Conservation (phyloP, 2,329 filamentous ascomycete genomes). For the Knoxdaviesia proteae region DNA sequence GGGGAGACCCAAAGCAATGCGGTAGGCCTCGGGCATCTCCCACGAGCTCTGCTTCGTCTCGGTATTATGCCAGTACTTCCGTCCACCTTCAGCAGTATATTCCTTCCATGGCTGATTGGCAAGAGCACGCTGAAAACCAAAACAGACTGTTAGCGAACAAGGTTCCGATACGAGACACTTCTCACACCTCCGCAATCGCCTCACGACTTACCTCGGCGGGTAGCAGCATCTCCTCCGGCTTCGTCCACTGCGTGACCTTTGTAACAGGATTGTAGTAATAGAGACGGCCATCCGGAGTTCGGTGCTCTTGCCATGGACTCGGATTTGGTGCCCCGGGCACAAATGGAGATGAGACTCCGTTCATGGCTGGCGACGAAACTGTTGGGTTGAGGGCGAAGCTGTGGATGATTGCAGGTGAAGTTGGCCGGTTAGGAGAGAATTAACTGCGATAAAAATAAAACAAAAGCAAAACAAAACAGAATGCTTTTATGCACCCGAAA, state of each 20-base stretch:
- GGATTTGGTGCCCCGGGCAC: neutral
- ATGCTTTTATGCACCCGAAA: no score
- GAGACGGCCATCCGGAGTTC: conserved; percentile 57
- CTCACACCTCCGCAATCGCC: neutral
- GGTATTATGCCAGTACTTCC: conserved; percentile 89
- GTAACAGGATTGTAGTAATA: conserved; percentile 86
- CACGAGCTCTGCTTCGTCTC: conserved; percentile 84
- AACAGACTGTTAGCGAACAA: neutral
- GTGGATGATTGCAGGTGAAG: no score
- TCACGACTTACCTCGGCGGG: conserved; percentile 45
- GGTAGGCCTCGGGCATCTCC: conserved; percentile 78
- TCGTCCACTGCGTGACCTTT: conserved; percentile 83
- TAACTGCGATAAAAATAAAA: no score
- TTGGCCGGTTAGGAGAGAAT: no score
- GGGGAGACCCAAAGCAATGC: conserved; percentile 45
- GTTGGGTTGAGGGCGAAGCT: no score
- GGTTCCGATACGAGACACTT: neutral
- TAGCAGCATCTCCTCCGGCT: conserved; percentile 76
- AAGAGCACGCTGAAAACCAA: conserved; percentile 43
- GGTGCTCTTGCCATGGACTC: conserved; percentile 56
- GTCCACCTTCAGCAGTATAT: conserved; percentile 67
- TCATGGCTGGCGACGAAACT: no score
- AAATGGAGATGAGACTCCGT: no score
- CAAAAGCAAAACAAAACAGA: no score
- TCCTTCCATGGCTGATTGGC: conserved; percentile 81